Evolutionary conservation across 768 basidiomycete genomes (phyloP), one percentile per base, ranked within the genome.

Genomic region (Peribolospora kevripleyi): DNA sequence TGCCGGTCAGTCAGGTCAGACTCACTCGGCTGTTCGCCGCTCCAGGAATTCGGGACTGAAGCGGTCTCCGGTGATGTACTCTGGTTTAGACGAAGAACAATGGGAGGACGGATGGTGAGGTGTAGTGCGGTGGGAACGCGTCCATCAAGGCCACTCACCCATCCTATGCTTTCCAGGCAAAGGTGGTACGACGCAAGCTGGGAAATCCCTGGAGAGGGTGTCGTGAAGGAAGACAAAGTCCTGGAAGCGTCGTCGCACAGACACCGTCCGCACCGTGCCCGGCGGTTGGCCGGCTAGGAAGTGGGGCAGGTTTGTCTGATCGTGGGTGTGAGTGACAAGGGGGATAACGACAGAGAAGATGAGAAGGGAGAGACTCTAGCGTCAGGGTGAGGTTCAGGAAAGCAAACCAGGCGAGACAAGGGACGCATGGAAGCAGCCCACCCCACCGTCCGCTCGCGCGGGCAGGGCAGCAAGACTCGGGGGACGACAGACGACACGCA

Each of bases 41-140:
- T 98, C 91, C 76, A 97, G 84, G 62, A 98, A 98, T 63, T 97
- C 93, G 7, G 82, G 80, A 60, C 87, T 87, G 69, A 98, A 98
- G 58, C 93, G 74, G 68, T 97, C 93, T 9, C 93, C 93, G 38
- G 91, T 95, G 55, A 98, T 76, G 65, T 98, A 98, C 68, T 97
- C 93, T 93, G 59, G 60, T 25, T 25, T 25, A 25, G 25, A 25
- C 25, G 25, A 25, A 25, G 25, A 25, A 25, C 25, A 25, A 25
- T 25, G 25, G 25, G 1, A 25, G 25, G 25, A 25, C 25, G 25
- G 25, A 25, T 25, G 25, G 25, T 25, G 25, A 25, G 25, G 25
- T 25, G 25, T 25, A 25, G 25, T 25, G 25, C 25, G 25, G 25
- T 25, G 25, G 1, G 25, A 1, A 25, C 25, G 25, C 25, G 25